Percentiles rank a stretch among this genome's conserved stretches.
phyloP scores from a whole-genome alignment of 2,329 filamentous ascomycete species.

The Botryosphaeria dothidea region DNA sequence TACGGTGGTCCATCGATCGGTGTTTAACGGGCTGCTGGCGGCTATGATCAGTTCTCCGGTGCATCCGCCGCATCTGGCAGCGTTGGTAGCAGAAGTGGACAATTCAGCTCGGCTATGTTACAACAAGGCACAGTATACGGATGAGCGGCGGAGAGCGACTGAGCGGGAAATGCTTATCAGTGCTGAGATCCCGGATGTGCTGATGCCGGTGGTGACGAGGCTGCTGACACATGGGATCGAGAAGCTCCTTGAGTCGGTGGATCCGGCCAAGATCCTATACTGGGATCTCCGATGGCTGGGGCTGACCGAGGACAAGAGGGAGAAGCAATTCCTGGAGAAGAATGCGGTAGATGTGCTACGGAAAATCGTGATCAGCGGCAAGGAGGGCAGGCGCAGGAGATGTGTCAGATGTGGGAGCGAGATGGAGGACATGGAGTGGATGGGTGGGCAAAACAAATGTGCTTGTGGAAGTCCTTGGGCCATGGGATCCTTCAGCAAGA shows the following conservation, averaged over 20 bases:
- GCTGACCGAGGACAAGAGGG: constrained; percentile 59
- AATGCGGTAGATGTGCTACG: constrained; percentile 61
- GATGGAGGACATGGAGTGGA: constrained; percentile 48
- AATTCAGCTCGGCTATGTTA: constrained; percentile 64
- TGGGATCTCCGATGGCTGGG: constrained; percentile 71
- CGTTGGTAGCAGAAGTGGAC: constrained; percentile 59
- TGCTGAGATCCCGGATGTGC: constrained; percentile 52
- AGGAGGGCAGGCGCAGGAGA: constrained; percentile 32
- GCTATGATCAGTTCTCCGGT: constrained; percentile 43
- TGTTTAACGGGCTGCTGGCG: constrained; percentile 42
- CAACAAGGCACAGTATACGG: constrained; percentile 45
- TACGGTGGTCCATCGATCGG: constrained; percentile 46
- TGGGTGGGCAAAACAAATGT: constrained; percentile 42
- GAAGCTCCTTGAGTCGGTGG: constrained; percentile 50
- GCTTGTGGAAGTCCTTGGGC: constrained; percentile 41
- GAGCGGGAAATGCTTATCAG: constrained; percentile 58
- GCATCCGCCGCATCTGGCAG: constrained; percentile 48
- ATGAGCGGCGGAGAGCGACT: constrained; percentile 47
- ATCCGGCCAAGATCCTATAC: constrained; percentile 71
- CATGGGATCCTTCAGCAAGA: constrained; percentile 24
- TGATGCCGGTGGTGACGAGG: constrained; percentile 50
- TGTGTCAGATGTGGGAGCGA: constrained; percentile 49
- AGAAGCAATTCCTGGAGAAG: constrained; percentile 61
- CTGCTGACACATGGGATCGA: constrained; percentile 46
- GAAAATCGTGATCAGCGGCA: constrained; percentile 39